Evolutionary conservation across 495 filamentous ascomycete species (phyloP), one percentile per base, ranked within the genome.

Genomic region (Diplogelasinospora grovesii): DNA sequence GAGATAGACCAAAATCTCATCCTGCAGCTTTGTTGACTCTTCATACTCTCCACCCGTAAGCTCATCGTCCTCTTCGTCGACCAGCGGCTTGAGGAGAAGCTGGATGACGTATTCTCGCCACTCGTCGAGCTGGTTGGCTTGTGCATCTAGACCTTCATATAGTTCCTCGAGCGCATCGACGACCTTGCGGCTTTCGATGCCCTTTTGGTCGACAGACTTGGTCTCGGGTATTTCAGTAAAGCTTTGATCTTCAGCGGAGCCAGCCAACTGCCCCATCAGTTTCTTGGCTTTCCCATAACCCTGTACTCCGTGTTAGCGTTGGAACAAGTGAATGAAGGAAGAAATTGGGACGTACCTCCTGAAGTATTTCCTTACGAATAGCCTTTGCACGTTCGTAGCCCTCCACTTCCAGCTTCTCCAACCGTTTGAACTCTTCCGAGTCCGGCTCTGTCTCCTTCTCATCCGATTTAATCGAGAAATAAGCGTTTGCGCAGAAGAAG

Each of bases 11-110:
- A 87, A 85, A 24, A 94, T 79, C 22, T 73, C 64, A 46, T 93
- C 88, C 58, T 96, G 89, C 28, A 82, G 71, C 56, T 85, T 86
- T 0, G 85, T 90, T 2, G 89, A 92, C 11, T 82, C 75, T 45
- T 88, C 85, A 46, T 92, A 93, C 57, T 96, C 90, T 16, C 95
- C 78, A 23, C 92, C 90, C 26, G 88, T 85, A 1, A 80, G 72
- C 24, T 92, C 85, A 6, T 71, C 65, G 10, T 77, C 72, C 35
- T 93, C 87, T 50, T 89, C 77, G 49, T 96, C 92, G 16, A 98
- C 82, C 5, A 98, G 69, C 0, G 85, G 76, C 30, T 79, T 69
- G 1, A 80, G 62, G 2, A 96, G 70, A 14, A 90, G 71, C 34
- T 82, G 66, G 22, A 84, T 70, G 45, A 88, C 75, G 16, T 75